Base-by-base conservation (phyloP, 192 early-diverging fungal species). In the Kappamyces sp. region DNA sequence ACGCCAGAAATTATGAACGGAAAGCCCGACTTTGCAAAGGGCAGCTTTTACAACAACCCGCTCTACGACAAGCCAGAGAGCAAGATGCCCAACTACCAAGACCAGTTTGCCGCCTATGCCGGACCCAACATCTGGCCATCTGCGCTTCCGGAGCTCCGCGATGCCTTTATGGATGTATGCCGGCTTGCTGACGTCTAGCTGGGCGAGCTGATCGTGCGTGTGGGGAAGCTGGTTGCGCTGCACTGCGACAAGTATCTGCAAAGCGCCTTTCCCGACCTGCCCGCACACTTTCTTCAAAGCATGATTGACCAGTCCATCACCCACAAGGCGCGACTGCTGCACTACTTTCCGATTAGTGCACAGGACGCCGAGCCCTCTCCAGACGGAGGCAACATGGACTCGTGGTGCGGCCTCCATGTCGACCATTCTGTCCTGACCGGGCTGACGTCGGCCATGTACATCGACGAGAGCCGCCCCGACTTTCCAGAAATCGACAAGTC, bases 381-480 rank as follows among this genome's bases (percentile, higher is more conserved):
- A 64, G 61, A 61, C 39, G 51, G 39, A 23, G 65, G 64, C 23
- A 66, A 69, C 64, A 73, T 74, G 58, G 85, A 79, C 55, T 77
- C 77, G 5, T 86, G 84, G 86, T 86, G 86, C 40, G 86, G 86
- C 10, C 75, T 83, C 74, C 86, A 87, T 57, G 41, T 84, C 12
- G 86, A 87, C 50, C 84, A 87, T 55, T 76, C 71, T 5, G 71
- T 72, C 1, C 66, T 87, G 44, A 87, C 86, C 9, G 82, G 79
- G 5, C 62, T 87, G 38, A 87, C 86, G 1, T 66, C 72, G 50
- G 80, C 86, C 49, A 80, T 86, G 71, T 86, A 69, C 58, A 54
- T 74, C 54, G 74, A 79, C 47, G 83, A 83, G 52, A 33, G 13
- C 39, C 32, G 35, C 44, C 35, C 63, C 55, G 42, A 51, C 0